Percentiles rank a stretch among this genome's conserved stretches.
phyloP scores from a whole-genome alignment of 1,139 yeast species.

The Suhomyces chickasaworum region DNA sequence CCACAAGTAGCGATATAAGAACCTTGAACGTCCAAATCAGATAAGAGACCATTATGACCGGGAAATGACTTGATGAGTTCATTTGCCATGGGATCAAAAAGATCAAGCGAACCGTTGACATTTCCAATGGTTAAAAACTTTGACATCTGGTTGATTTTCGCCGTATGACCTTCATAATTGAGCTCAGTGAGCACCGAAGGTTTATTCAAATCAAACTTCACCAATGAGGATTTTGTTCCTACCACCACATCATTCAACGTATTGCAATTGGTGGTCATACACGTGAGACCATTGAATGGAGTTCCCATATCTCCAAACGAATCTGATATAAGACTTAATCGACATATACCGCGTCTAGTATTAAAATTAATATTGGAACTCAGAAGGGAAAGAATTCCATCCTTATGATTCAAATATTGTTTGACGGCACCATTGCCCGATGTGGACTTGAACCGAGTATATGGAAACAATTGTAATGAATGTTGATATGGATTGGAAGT shows the following conservation, averaged over 20 bases:
- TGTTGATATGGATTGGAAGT: constrained; percentile 20
- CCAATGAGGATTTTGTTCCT: constrained; percentile 40
- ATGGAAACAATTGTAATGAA: constrained; percentile 38
- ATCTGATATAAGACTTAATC: constrained; percentile 34
- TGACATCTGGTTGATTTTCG: constrained; percentile 36
- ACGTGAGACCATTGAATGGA: constrained; percentile 29
- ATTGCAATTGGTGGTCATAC: constrained; percentile 42
- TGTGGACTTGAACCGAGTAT: constrained; percentile 53
- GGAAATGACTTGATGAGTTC: constrained; percentile 58
- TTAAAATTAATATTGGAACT: constrained; percentile 54
- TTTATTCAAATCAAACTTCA: constrained; percentile 63
- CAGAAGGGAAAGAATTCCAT: constrained; percentile 63
- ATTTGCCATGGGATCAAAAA: constrained; percentile 70
- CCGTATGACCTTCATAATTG: constrained; percentile 35
- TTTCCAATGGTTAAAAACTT: constrained; percentile 63
- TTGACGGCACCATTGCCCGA: constrained; percentile 42
- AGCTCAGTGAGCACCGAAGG: constrained; percentile 34
- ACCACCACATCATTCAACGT: constrained; percentile 41
- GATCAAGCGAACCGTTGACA: constrained; percentile 67
- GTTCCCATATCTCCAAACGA: constrained; percentile 17
- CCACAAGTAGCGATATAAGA: constrained; percentile 84
- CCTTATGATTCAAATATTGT: constrained; percentile 54
- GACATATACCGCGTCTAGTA: constrained; percentile 57
- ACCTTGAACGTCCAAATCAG: constrained; percentile 79
- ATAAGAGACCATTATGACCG: constrained; percentile 75